These are phyloP conservation scores for Asterochloris erici DNA, from an alignment of 139 green algal species.

Conservation along the genomic window DNA sequence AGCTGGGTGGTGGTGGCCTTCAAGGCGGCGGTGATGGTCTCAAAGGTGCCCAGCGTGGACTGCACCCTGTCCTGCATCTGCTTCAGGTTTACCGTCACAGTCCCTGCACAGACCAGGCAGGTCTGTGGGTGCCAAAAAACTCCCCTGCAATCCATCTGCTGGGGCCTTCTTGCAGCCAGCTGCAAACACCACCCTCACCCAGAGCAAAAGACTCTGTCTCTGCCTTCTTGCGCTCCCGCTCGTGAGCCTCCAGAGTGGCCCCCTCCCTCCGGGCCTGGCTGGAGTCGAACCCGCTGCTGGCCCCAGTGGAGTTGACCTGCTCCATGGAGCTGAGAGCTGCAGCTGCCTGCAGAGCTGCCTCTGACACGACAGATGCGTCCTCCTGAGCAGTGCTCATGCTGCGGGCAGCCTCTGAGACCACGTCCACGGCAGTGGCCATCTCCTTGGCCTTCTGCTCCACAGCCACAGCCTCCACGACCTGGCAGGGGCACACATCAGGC, in stretches of 20 bases:
- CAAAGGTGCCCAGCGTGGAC: slow-evolving; percentile 20
- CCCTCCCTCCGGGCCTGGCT: not conserved
- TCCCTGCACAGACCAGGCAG: not conserved
- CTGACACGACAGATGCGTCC: slow-evolving; percentile 15
- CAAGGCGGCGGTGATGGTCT: slow-evolving; percentile 22
- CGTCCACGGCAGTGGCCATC: slow-evolving; percentile 30
- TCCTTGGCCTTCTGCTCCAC: slow-evolving; percentile 31
- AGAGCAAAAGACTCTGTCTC: slow-evolving; percentile 8
- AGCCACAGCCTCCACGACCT: slow-evolving; percentile 14
- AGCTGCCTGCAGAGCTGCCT: slow-evolving; percentile 9
- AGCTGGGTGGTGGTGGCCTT: slow-evolving; percentile 23
- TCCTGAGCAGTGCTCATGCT: slow-evolving; percentile 10
- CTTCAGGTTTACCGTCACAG: slow-evolving; percentile 16
- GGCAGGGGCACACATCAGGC: not conserved
- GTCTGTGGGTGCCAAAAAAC: not conserved
- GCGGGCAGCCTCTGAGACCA: slow-evolving; percentile 19
- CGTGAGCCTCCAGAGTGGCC: not conserved
- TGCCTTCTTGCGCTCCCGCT: not conserved
- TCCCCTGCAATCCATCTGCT: not conserved
- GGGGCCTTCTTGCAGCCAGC: not conserved
- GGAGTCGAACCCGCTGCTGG: too few relatives aligned
- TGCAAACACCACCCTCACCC: not conserved
- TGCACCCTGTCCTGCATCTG: slow-evolving; percentile 18
- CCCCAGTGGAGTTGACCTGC: not conserved
- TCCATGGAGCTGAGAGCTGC: slow-evolving; percentile 2